Evolutionary conservation across 768 basidiomycete species (phyloP).

Genomic region (Lentinula sp.): DNA sequence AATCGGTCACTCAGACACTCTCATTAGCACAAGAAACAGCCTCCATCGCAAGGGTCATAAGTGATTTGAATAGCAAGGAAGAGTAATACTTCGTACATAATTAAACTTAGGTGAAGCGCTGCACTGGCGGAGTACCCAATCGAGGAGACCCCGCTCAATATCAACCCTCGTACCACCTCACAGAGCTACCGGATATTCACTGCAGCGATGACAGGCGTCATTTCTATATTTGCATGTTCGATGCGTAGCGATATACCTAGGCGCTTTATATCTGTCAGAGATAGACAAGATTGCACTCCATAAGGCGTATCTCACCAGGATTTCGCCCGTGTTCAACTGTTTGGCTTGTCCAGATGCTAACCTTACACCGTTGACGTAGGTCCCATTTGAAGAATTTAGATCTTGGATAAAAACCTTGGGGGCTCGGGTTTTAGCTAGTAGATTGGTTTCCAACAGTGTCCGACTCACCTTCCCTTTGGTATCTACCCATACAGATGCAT

Average conservation of each 20-base stretch:
- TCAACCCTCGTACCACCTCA: no score
- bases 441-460: no score
- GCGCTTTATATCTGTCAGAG: neutral
- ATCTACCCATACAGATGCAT: neutral
- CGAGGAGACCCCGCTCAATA: no score
- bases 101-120: no score
- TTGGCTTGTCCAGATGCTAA: neutral
- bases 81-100: no score
- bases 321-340: neutral
- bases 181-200: neutral
- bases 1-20: no score
- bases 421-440: neutral
- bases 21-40: no score
- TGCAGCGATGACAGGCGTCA: neutral
- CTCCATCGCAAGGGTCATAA: no score
- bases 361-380: neutral
- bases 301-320: neutral
- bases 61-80: no score
- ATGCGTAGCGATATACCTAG: neutral
- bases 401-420: conserved; percentile 1
- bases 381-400: neutral
- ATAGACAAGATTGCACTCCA: neutral
- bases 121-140: no score
- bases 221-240: neutral
- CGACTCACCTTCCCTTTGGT: neutral